Evolutionary conservation across 495 filamentous ascomycete genomes (phyloP), one percentile per base, ranked within the genome.

Genomic region (Xylaria nigripes): DNA sequence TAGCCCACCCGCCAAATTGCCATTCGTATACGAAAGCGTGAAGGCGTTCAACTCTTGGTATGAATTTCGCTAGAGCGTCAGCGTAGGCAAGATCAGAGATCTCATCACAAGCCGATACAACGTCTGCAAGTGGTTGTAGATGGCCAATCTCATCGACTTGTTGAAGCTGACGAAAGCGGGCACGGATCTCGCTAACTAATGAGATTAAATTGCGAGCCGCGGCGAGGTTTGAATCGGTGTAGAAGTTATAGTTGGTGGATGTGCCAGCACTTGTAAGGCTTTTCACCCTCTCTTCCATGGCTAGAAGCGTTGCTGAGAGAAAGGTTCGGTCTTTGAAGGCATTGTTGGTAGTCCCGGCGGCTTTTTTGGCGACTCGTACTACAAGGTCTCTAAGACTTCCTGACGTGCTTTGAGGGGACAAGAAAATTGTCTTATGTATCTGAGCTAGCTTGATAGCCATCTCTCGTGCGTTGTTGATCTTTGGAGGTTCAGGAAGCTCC

Each of bases 1-100:
- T 93, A 7, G 91, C 89, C 64, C 95, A 89, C 5, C 83, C 75
- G 6, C 77, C 76, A 60, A 77, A 78, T 68, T 96, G 89, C 94
- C 94, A 99, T 69, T 96, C 88, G 58, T 95, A 83, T 13, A 99
- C 75, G 50, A 81, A 81, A 0, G 72, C 76, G 66, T 96, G 86
- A 6, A 99, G 73, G 47, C 87, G 86, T 65, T 99, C 94, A 7
- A 90, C 76, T 58, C 86, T 86, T 0, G 84, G 85, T 59, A 97
- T 78, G 55, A 90, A 81, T 61, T 83, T 90, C 5, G 89, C 89
- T 7, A 99, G 74, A 0, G 94, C 90, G 48, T 95, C 89, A n/a
- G 81, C 77, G 61, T 95, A 84, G 29, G 79, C 74, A 66, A 95
- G 81, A 40, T 81, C 76, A 9, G 94, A 71, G 1, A 94, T 69